Conservation (phyloP, 75 land plant genomes). For the Sequoia sempervirens region DNA sequence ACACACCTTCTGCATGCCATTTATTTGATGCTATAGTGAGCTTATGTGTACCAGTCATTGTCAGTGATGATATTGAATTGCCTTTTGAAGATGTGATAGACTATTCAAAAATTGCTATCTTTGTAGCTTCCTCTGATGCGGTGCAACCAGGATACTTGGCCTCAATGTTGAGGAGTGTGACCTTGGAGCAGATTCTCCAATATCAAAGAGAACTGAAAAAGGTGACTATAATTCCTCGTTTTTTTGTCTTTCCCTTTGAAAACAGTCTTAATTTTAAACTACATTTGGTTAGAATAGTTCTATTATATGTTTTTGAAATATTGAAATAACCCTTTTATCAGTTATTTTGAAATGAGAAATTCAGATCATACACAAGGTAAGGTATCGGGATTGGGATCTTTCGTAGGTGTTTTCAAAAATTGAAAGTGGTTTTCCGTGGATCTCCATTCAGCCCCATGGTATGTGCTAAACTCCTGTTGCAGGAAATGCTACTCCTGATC, state of each 20-base stretch:
- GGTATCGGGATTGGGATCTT: neutral
- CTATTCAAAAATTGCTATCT: slow-evolving; percentile 69
- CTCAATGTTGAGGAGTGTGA: slow-evolving; percentile 34
- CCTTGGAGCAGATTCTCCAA: slow-evolving; percentile 35
- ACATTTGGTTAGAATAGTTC: neutral
- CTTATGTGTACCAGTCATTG: slow-evolving; percentile 83
- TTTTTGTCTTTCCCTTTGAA: slow-evolving; percentile 1
- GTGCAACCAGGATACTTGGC: slow-evolving; percentile 54
- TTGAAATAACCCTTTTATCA: neutral
- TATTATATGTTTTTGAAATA: neutral
- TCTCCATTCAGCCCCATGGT: too few species aligned
- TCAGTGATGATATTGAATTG: slow-evolving; percentile 84
- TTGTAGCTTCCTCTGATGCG: slow-evolving; percentile 58
- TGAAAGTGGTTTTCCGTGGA: neutral
- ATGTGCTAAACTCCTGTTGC: neutral
- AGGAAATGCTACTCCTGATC: neutral
- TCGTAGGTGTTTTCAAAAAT: neutral
- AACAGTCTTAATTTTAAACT: neutral
- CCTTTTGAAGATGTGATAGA: slow-evolving; percentile 90
- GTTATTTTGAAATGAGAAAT: neutral
- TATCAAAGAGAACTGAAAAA: slow-evolving; percentile 50
- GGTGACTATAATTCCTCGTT: slow-evolving; percentile 26
- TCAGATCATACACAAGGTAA: too few species aligned
- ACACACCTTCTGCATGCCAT: slow-evolving; percentile 90
- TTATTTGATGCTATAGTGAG: slow-evolving; percentile 94